phyloP scores from a whole-genome alignment of 2,329 filamentous ascomycete species.

The Fusarium sp. region DNA sequence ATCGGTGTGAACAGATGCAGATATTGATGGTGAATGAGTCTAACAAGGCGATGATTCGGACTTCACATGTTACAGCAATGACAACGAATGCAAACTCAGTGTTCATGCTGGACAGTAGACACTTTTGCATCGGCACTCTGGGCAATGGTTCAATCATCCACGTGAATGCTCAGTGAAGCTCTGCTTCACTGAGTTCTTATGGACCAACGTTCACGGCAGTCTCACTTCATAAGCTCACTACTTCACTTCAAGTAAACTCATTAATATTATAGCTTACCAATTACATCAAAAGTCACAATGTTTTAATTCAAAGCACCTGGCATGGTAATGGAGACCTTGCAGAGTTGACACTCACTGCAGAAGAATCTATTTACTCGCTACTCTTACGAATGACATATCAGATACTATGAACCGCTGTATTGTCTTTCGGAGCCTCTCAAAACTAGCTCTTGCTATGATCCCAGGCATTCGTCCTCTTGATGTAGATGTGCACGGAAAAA shows the following conservation, averaged over 20 bases:
- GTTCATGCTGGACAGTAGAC: neutral
- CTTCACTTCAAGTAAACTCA: neutral
- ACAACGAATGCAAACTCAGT: accelerated
- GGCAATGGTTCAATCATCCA: neutral
- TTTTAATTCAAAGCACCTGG: neutral
- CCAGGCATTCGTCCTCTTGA: accelerated
- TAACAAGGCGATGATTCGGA: neutral
- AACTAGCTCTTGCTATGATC: accelerated
- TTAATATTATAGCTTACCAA: neutral
- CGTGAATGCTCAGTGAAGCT: neutral
- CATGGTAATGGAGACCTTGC: neutral
- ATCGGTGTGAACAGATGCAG: neutral
- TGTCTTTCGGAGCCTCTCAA: accelerated
- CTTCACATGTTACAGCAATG: no score
- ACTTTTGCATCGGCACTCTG: accelerated
- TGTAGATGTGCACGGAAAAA: neutral
- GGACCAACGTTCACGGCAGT: neutral
- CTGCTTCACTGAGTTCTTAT: accelerated
- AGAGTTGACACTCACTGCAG: no score
- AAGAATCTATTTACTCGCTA: neutral
- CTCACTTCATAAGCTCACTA: neutral
- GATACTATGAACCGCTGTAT: neutral
- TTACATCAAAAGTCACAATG: neutral
- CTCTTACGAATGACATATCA: accelerated
- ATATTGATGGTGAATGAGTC: accelerated